A percentile compares a stretch with the other conserved stretches of the same genome.
phyloP scores from a whole-genome alignment of 2,329 filamentous ascomycete species.

The Nemania diffusa region DNA sequence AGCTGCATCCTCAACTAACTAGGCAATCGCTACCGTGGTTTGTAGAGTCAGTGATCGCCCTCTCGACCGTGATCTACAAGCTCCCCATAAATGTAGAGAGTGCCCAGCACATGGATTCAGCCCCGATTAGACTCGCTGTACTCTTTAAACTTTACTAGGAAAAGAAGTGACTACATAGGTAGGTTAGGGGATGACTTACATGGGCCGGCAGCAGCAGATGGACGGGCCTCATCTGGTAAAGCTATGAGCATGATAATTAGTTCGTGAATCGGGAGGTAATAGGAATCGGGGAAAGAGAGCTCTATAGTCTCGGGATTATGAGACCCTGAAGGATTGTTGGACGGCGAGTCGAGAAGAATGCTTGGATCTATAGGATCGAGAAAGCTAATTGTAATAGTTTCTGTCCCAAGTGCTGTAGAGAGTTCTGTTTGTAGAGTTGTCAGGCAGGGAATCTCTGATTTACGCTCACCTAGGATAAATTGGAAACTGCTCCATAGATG shows the following conservation, averaged over 20 bases:
- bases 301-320: slow-evolving; percentile 28
- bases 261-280: slow-evolving; percentile 59
- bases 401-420: neutral
- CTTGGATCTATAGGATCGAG: slow-evolving; percentile 9
- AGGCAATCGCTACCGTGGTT: slow-evolving; percentile 56
- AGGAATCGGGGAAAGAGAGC: slow-evolving; percentile 57
- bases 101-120: neutral
- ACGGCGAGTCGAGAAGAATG: slow-evolving; percentile 12
- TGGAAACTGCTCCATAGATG: neutral
- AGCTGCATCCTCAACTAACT: slow-evolving; percentile 64
- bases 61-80: neutral
- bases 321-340: slow-evolving; percentile 12
- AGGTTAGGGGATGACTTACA: slow-evolving; percentile 8
- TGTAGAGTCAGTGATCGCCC: neutral
- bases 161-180: neutral
- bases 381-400: neutral
- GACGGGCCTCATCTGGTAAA: slow-evolving; percentile 60
- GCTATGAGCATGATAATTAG: slow-evolving; percentile 63
- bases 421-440: neutral
- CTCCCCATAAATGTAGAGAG: neutral
- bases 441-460: neutral
- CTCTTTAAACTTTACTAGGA: neutral
- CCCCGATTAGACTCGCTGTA: neutral
- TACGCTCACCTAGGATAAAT: slow-evolving; percentile 27
- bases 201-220: slow-evolving; percentile 56